These are phyloP conservation scores for Lunasporangiospora selenospora DNA, from an alignment of 192 early-diverging fungal genomes.

Conservation along the genomic window DNA sequence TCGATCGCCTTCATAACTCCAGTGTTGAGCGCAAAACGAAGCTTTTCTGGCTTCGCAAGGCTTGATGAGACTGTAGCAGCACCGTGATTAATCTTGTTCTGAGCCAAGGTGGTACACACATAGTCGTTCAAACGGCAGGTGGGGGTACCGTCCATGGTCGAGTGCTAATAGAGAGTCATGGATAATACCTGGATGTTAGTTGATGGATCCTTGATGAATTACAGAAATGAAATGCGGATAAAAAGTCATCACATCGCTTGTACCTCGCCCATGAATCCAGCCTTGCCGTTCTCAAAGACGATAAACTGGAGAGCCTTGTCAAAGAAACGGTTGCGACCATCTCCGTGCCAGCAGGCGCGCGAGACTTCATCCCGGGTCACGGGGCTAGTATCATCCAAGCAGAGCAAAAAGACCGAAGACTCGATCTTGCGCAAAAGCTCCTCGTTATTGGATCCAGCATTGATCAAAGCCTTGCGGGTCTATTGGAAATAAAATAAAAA, in stretches of 20 bases:
- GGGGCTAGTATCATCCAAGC: slow-evolving; percentile 88
- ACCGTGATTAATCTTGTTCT: slow-evolving; percentile 81
- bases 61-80: slow-evolving; percentile 53
- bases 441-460: slow-evolving; percentile 73
- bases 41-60: slow-evolving; percentile 70
- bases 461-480: slow-evolving; percentile 69
- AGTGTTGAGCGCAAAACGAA: slow-evolving; percentile 76
- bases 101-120: slow-evolving; percentile 63
- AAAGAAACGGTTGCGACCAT: slow-evolving; percentile 97
- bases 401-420: slow-evolving; percentile 85
- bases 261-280: slow-evolving; percentile 92
- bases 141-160: slow-evolving; percentile 94
- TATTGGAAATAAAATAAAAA: slow-evolving; percentile 9
- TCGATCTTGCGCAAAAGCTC: slow-evolving; percentile 84
- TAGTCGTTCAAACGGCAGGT: slow-evolving; percentile 90
- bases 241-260: background rate
- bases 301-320: slow-evolving; percentile 98
- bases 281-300: slow-evolving; percentile 97
- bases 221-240: background rate
- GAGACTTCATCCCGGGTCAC: slow-evolving; percentile 89
- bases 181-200: background rate
- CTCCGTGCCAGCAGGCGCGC: slow-evolving; percentile 94
- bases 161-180: slow-evolving; percentile 58
- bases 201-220: background rate
- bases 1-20: slow-evolving; percentile 66